Percentiles rank a stretch among this genome's conserved stretches.
phyloP scores from a whole-genome alignment of 2,329 filamentous ascomycete genomes.

The Sarocladiaceae sp. region DNA sequence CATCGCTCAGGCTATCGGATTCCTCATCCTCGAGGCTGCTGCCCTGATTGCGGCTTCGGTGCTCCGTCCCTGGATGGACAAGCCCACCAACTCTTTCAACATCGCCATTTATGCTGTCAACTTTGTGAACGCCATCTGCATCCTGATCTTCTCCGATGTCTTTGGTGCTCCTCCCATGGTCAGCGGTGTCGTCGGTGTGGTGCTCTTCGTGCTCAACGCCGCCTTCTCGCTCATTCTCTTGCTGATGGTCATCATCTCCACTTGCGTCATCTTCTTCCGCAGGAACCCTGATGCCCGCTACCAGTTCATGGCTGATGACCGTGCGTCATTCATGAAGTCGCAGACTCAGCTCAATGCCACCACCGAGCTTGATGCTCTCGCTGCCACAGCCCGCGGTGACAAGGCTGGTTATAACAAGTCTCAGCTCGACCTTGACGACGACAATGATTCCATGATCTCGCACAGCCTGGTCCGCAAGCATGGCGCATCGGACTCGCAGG shows the following conservation, averaged over 20 bases:
- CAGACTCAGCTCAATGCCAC: constrained; percentile 70
- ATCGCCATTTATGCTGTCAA: constrained; percentile 86
- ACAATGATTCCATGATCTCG: constrained; percentile 33
- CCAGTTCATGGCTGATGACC: constrained; percentile 93
- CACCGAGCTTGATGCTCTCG: constrained; percentile 85
- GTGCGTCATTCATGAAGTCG: constrained; percentile 96
- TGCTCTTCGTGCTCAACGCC: constrained; percentile 85
- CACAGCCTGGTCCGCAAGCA: constrained; percentile 29
- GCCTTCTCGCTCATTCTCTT: constrained; percentile 76
- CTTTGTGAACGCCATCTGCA: constrained; percentile 83
- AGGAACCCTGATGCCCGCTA: constrained; percentile 95
- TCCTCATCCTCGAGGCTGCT: constrained; percentile 75
- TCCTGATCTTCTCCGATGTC: constrained; percentile 80
- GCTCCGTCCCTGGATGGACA: constrained; percentile 95
- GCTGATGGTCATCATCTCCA: constrained; percentile 65
- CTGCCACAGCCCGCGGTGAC: constrained; percentile 82
- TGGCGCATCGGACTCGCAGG: constrained; percentile 20
- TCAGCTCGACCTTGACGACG: constrained; percentile 32
- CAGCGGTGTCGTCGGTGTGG: constrained; percentile 79
- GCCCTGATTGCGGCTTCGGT: constrained; percentile 73
- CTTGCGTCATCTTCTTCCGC: constrained; percentile 65
- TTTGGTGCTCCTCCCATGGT: constrained; percentile 81
- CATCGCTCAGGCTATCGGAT: constrained; percentile 70
- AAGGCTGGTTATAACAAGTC: constrained; percentile 44
- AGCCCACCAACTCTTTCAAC: constrained; percentile 95